These are phyloP conservation scores for Abelmoschus esculentus DNA, from an alignment of 345 rosid species.

Conservation along the genomic window DNA sequence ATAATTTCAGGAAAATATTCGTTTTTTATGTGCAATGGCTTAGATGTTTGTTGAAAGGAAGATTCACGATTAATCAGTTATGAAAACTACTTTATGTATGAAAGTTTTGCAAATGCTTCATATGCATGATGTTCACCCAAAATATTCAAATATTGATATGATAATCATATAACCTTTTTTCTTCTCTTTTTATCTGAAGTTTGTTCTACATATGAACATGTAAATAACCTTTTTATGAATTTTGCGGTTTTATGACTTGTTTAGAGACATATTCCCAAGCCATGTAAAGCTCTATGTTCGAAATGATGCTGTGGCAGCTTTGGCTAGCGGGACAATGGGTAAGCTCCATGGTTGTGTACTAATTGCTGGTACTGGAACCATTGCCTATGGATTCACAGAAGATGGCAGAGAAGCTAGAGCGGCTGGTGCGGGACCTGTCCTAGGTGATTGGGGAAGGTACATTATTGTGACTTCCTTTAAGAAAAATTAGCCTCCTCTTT, in stretches of 20 bases:
- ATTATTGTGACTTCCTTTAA: background rate
- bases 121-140: background rate
- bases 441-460: constrained; percentile 98
- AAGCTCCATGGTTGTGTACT: constrained; percentile 93
- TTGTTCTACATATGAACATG: background rate
- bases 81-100: background rate
- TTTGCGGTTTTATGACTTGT: constrained; percentile 3
- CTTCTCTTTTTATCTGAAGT: background rate
- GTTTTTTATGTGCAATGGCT: background rate
- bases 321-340: constrained; percentile 94
- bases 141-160: background rate
- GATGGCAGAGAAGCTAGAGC: constrained; percentile 93
- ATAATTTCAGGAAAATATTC: background rate
- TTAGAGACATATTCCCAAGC: constrained; percentile 72
- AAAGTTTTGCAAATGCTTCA: background rate
- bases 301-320: constrained; percentile 89
- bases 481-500: background rate
- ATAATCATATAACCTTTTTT: background rate
- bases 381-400: constrained; percentile 80
- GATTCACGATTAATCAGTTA: background rate
- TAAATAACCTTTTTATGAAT: background rate
- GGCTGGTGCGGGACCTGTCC: constrained; percentile 85
- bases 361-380: constrained; percentile 92
- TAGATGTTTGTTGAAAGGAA: background rate
- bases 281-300: constrained; percentile 68